phyloP scores from a whole-genome alignment of 208 protist genomes.

The Trypanosoma platydactyli region DNA sequence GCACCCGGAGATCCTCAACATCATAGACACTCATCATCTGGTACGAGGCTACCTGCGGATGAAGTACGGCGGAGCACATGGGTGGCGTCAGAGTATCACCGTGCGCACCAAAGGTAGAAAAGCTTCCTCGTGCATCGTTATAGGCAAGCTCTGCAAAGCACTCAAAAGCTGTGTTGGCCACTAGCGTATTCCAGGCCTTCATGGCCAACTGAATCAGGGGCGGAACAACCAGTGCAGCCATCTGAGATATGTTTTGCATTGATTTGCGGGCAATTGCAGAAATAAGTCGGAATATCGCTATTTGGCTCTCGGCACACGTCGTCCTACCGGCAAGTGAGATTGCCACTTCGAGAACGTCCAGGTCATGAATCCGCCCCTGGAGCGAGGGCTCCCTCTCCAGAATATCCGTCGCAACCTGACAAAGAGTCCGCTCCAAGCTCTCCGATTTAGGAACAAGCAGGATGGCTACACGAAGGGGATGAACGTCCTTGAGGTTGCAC shows the following conservation, averaged over 20 bases:
- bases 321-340: constrained; percentile 39
- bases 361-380: constrained; percentile 36
- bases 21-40: constrained; percentile 55
- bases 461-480: constrained; percentile 61
- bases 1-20: constrained; percentile 29
- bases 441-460: constrained; percentile 38
- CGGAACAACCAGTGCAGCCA: constrained; percentile 40
- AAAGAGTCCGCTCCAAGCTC: constrained; percentile 51
- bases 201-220: constrained; percentile 40
- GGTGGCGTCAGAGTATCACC: constrained; percentile 13
- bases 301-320: constrained; percentile 55
- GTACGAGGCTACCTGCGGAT: constrained; percentile 38
- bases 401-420: constrained; percentile 44
- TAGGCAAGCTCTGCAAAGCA: constrained; percentile 70
- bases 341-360: constrained; percentile 73
- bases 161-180: constrained; percentile 54
- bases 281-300: constrained; percentile 48
- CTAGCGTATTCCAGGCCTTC: constrained; percentile 40
- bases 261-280: constrained; percentile 39
- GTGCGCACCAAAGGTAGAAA: background rate
- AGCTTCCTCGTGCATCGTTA: constrained; percentile 46
- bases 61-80: constrained; percentile 31
- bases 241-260: constrained; percentile 48
- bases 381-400: constrained; percentile 18
- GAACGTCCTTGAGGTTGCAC: constrained; percentile 39